phyloP scores from a whole-genome alignment of 169 alveolate genomes.

The Besnoitia besnoiti region DNA sequence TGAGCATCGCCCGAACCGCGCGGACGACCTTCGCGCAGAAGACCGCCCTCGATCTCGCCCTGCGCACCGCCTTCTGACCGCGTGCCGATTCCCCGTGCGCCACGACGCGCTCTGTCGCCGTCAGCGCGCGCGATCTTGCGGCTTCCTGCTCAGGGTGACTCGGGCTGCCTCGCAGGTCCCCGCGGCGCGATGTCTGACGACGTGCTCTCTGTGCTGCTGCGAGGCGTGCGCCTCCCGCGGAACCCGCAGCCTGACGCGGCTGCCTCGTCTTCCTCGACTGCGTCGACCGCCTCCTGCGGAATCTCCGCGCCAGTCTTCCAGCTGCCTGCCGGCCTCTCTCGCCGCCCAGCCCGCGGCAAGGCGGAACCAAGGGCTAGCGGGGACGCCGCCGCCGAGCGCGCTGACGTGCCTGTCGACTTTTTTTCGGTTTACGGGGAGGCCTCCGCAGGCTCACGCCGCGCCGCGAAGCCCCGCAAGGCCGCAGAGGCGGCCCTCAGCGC shows the following conservation, averaged over 20 bases:
- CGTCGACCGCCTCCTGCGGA: neutral
- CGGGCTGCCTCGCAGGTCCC: no score
- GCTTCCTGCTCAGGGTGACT: no score
- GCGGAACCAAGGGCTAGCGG: neutral
- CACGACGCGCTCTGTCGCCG: no score
- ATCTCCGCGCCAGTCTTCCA: constrained; percentile 21
- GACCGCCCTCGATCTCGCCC: no score
- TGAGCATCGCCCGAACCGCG: no score
- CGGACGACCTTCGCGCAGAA: no score
- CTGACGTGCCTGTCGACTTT: neutral
- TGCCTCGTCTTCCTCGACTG: neutral
- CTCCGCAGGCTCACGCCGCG: neutral
- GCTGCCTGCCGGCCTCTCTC: neutral
- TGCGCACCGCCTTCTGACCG: no score
- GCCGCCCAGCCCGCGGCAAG: neutral
- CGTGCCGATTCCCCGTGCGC: no score
- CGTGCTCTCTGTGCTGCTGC: constrained; percentile 12
- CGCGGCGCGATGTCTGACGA: neutral
- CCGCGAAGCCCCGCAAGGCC: neutral
- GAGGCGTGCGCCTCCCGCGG: neutral
- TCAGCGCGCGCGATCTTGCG: no score
- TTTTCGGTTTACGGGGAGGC: neutral
- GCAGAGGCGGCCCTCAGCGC: neutral
- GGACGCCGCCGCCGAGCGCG: neutral
- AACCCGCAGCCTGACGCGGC: neutral